A percentile compares a stretch with the other conserved stretches of the same genome.
phyloP scores from a whole-genome alignment of 1,284 basidiomycete species.

The Gomphus sp. region DNA sequence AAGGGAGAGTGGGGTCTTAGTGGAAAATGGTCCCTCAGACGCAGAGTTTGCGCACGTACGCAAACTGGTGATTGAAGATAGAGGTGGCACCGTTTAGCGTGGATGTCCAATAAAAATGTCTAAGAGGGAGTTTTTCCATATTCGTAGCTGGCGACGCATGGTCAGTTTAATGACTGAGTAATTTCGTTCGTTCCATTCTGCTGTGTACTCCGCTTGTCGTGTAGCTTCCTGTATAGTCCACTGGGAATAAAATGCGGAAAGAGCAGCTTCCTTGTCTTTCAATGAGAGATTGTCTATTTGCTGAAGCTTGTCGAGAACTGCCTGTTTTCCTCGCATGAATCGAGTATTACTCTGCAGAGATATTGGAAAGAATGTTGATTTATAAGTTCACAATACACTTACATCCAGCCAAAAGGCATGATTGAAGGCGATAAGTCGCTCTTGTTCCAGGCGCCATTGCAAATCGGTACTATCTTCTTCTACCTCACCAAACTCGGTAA shows the following conservation, averaged over 20 bases:
- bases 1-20: constrained; percentile 46
- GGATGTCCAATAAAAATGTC: not conserved
- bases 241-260: constrained; percentile 60
- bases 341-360: constrained; percentile 55
- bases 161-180: constrained; percentile 43
- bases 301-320: constrained; percentile 28
- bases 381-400: constrained; percentile 22
- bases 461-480: constrained; percentile 30
- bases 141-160: constrained; percentile 22
- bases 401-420: constrained; percentile 72
- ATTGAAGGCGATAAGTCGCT: constrained; percentile 61
- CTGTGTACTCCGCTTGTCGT: constrained; percentile 47
- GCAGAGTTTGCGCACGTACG: constrained; percentile 2
- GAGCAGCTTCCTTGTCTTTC: constrained; percentile 50
- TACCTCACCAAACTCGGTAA: constrained; percentile 47
- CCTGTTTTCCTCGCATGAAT: constrained; percentile 55
- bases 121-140: not conserved
- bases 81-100: not conserved
- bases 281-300: constrained; percentile 32
- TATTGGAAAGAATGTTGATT: not conserved
- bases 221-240: constrained; percentile 61
- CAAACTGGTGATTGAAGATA: constrained; percentile 5
- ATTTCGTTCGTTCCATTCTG: constrained; percentile 55
- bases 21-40: constrained; percentile 20
- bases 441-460: constrained; percentile 57